phyloP scores from a whole-genome alignment of 352 stramenopile genomes.

The Thraustochytrium sp. region DNA sequence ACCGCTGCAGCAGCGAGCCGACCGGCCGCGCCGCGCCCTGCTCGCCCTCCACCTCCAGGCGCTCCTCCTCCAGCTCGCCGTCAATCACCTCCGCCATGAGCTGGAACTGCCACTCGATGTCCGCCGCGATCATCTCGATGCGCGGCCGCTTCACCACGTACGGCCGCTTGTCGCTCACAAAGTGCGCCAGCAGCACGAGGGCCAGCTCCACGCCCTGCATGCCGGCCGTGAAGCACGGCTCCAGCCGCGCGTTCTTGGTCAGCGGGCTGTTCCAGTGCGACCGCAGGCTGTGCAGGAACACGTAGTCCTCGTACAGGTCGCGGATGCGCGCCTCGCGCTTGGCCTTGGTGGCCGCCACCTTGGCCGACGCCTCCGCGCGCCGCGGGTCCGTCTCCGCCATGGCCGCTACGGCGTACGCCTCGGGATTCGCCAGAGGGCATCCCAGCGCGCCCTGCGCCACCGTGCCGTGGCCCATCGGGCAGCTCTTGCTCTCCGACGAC shows the following conservation, averaged over 20 bases:
- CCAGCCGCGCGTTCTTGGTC: conserved; percentile 44
- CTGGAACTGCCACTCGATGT: conserved; percentile 47
- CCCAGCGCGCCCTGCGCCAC: no score
- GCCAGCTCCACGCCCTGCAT: conserved; percentile 49
- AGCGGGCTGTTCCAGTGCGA: conserved; percentile 21
- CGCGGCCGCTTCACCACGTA: conserved; percentile 50
- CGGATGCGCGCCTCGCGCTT: conserved; percentile 27
- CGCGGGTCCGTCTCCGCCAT: background rate
- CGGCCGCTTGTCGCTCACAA: conserved; percentile 45
- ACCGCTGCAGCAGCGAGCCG: conserved; percentile 47
- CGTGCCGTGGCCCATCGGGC: no score
- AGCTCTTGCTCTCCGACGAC: no score
- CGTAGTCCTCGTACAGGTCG: conserved; percentile 46
- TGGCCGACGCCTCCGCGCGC: background rate
- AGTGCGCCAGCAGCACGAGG: conserved; percentile 48
- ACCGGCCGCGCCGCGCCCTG: background rate
- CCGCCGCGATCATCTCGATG: conserved; percentile 47
- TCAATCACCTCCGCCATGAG: conserved; percentile 38
- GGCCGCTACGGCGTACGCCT: background rate
- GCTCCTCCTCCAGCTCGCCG: conserved; percentile 50
- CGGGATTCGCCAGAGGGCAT: no score
- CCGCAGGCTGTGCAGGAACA: conserved; percentile 20
- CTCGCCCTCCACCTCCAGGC: background rate
- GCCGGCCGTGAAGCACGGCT: conserved; percentile 48
- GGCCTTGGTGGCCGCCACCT: conserved; percentile 1